Evolutionary conservation across 768 basidiomycete genomes (phyloP).

Genomic region (Lyophyllum decastes): DNA sequence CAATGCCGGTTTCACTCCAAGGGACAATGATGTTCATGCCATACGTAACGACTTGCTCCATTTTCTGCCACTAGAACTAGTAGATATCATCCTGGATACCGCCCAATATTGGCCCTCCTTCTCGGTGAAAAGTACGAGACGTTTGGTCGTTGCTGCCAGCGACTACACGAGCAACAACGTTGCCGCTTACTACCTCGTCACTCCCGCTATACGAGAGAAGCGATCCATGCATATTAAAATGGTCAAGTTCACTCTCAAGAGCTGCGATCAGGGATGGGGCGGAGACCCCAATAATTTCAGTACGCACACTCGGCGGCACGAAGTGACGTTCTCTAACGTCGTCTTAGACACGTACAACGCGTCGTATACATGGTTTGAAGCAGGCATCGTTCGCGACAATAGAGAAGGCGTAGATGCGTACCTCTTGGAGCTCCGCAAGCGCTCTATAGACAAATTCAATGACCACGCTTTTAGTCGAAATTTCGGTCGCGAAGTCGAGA

Average conservation of each 20-base stretch:
- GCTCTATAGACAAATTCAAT: constrained; percentile 2
- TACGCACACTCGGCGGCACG: background rate
- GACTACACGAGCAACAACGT: constrained; percentile 2
- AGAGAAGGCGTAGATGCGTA: background rate
- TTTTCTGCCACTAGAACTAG: constrained; percentile 27
- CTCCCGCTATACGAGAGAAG: constrained; percentile 15
- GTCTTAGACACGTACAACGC: constrained; percentile 27
- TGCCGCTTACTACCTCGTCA: constrained; percentile 20
- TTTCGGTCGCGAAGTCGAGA: constrained; percentile 11
- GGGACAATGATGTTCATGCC: constrained; percentile 17
- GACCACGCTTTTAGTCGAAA: background rate
- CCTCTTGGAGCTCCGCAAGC: background rate
- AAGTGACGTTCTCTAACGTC: background rate
- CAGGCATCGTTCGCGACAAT: constrained; percentile 24
- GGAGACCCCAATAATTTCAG: constrained; percentile 22
- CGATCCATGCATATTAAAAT: constrained; percentile 17
- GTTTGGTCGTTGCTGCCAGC: constrained; percentile 20
- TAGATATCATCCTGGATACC: constrained; percentile 24
- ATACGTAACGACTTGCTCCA: constrained; percentile 16
- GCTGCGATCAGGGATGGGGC: constrained; percentile 35
- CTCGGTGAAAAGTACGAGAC: background rate
- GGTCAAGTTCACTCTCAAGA: constrained; percentile 19
- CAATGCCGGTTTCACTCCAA: background rate
- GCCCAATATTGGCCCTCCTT: constrained; percentile 30
- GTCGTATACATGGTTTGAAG: constrained; percentile 36